Evolutionary conservation across 2,329 filamentous ascomycete genomes (phyloP), one percentile per base, ranked within the genome.

Genomic region (Mycosphaerella arachidis): DNA sequence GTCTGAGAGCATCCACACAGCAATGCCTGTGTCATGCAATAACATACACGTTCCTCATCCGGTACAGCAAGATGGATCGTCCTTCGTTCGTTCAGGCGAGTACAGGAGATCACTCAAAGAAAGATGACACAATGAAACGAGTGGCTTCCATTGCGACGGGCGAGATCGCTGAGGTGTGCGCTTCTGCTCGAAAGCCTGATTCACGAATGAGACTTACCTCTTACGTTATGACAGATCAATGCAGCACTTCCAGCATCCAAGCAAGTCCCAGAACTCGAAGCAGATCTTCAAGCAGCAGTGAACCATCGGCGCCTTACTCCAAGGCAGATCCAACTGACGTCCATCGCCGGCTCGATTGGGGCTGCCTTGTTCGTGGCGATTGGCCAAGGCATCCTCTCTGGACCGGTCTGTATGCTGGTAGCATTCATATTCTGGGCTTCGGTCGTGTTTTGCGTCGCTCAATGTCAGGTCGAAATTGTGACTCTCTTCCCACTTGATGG

Each of bases 401-500:
- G 31, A 35, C 31, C 31, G 7, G 31, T 35, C 12, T 35, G 31
- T 12, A 35, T 35, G 31, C 31, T 35, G 31, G 31, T 35, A 12
- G 31, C 31, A 12, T 35, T 35, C 31, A 35, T 24, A 35, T 35
- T 35, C 31, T 35, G 31, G 31, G 31, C 31, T 35, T 35, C 31
- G 8, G 31, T 35, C 8, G 31, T 35, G 8, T 35, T 35, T 12
- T 9, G 31, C 12, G 31, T 53, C 12, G 31, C 50, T 10, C 50
- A 53, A 35, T 35, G 50, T 53, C 16, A 33, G 20, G 27, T 35
- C 18, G 50, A 53, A 35, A 53, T 53, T 20, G 50, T 53, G 12
- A 37, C 50, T 4, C 31, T 53, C 30, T 53, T 53, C n/a, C 50
- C 50, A n/a, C 50, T 53, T 6, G 50, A 53, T 20, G 50, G 50